phyloP scores from a whole-genome alignment of 2,329 filamentous ascomycete genomes.

The Calonectria henricotiae region DNA sequence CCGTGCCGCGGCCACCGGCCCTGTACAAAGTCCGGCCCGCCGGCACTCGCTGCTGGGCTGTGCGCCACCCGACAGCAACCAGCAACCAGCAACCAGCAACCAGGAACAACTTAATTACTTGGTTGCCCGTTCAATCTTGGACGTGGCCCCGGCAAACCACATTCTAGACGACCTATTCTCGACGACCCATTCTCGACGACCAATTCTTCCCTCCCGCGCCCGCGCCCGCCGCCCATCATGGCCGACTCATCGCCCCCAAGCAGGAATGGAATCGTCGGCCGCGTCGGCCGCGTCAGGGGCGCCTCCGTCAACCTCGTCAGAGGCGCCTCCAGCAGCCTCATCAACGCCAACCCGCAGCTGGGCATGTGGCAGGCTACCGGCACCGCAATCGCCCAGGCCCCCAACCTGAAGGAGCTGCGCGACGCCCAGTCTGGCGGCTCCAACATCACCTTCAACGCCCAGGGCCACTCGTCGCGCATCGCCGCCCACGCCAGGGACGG shows the following conservation, averaged over 20 bases:
- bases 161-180: too few relatives aligned
- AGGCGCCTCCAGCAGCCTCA: conserved; percentile 50
- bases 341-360: conserved; percentile 53
- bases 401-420: conserved; percentile 53
- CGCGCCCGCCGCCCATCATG: background rate
- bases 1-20: background rate
- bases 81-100: too few relatives aligned
- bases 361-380: conserved; percentile 55
- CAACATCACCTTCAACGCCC: conserved; percentile 53
- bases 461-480: conserved; percentile 52
- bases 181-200: too few relatives aligned
- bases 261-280: conserved; percentile 42
- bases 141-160: too few relatives aligned
- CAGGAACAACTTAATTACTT: background rate
- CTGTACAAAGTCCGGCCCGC: conserved; percentile 18
- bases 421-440: conserved; percentile 49
- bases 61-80: too few relatives aligned
- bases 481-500: conserved; percentile 48
- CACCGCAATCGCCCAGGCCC: conserved; percentile 54
- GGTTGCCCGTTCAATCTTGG: background rate
- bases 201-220: background rate
- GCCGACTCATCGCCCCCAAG: conserved; percentile 2
- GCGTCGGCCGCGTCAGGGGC: conserved; percentile 44
- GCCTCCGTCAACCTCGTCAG: conserved; percentile 52
- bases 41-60: background rate